A percentile compares a stretch with the other conserved stretches of the same genome.
Conservation (phyloP, 768 basidiomycete species). For the Podaxis sp. region DNA sequence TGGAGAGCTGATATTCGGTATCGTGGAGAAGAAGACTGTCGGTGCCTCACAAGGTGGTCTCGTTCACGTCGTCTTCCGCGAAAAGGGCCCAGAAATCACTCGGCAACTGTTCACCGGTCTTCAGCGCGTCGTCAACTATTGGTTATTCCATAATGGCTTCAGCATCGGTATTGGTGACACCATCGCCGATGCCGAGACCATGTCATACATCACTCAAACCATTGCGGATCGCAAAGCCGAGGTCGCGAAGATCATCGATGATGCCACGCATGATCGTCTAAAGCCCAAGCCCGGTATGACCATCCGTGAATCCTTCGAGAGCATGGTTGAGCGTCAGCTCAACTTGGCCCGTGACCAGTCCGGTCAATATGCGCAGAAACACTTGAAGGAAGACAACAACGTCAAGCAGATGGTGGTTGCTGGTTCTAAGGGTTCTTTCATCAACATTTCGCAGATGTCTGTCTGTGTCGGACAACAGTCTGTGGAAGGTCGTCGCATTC, state of each 20-base stretch:
- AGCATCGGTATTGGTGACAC: conserved; percentile 99
- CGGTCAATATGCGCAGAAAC: conserved; percentile 95
- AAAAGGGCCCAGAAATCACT: conserved; percentile 93
- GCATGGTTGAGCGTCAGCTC: conserved; percentile 83
- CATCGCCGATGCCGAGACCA: conserved; percentile 87
- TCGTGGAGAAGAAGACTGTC: conserved; percentile 99
- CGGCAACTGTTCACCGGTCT: conserved; percentile 89
- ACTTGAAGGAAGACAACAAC: conserved; percentile 98
- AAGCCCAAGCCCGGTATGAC: conserved; percentile 98
- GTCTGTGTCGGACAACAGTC: conserved; percentile 98
- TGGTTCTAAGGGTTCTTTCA: conserved; percentile 97
- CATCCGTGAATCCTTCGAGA: conserved; percentile 97
- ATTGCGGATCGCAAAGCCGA: conserved; percentile 79
- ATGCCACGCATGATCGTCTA: conserved; percentile 82
- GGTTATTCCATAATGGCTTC: conserved; percentile 99
- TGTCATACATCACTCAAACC: conserved; percentile 80
- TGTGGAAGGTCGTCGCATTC: conserved; percentile 97
- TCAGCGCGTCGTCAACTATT: conserved; percentile 96
- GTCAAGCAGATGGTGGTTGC: conserved; percentile 99
- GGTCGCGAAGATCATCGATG: conserved; percentile 76
- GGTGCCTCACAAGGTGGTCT: conserved; percentile 94
- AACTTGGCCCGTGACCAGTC: conserved; percentile 95
- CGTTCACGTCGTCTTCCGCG: conserved; percentile 94
- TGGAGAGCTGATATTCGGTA: conserved; percentile 92
- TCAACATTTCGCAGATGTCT: conserved; percentile 99